A percentile compares a stretch with the other conserved stretches of the same genome.
Evolutionary conservation across 73 alveolate species (phyloP).

Genomic region (Stentor roeselii): DNA sequence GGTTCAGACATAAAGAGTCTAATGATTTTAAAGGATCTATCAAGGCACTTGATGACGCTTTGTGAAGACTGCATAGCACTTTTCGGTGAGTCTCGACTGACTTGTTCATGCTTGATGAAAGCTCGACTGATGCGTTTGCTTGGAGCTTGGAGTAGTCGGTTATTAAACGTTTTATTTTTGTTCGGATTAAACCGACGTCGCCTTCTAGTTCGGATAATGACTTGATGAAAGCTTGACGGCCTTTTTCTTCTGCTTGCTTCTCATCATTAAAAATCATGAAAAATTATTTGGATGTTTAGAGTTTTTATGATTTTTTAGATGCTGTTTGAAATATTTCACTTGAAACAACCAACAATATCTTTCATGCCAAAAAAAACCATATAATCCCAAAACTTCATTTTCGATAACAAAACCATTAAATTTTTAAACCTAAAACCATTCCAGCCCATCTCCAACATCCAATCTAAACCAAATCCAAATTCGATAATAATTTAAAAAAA

Average conservation of each 20-base stretch:
- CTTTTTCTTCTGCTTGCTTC: slow-evolving; percentile 8
- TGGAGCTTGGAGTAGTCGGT: neutral
- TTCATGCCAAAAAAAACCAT: no score
- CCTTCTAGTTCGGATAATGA: slow-evolving; percentile 22
- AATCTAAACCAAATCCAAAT: neutral
- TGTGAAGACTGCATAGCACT: slow-evolving; percentile 13
- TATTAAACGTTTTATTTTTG: neutral
- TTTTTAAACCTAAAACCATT: no score
- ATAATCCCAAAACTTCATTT: no score
- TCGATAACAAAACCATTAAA: no score
- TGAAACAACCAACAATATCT: no score
- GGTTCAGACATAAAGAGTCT: neutral
- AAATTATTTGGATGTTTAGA: no score
- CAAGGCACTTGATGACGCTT: slow-evolving; percentile 4
- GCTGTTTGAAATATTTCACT: no score
- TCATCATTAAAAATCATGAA: slow-evolving; percentile 12
- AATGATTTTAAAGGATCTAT: neutral
- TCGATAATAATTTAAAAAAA: neutral
- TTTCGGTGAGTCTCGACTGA: slow-evolving; percentile 3
- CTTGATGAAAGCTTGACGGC: neutral
- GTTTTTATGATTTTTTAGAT: no score
- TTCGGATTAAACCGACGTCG: neutral
- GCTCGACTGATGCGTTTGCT: slow-evolving; percentile 16
- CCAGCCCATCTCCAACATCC: neutral
- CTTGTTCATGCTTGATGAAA: neutral